Evolutionary conservation across 176 grass and related monocot species (phyloP).

Genomic region (Musa acuminata): DNA sequence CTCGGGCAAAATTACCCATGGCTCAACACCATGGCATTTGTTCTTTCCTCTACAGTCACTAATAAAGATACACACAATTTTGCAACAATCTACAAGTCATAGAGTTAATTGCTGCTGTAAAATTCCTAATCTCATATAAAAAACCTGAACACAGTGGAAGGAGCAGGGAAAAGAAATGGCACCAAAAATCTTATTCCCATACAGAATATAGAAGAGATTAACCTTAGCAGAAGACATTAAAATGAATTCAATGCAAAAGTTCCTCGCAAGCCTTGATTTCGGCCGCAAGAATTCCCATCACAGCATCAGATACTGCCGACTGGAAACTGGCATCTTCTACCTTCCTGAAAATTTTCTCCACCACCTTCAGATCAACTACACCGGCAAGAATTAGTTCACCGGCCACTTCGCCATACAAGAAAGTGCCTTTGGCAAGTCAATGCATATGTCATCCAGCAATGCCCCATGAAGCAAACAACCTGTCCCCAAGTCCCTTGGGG

Average conservation of each 20-base stretch:
- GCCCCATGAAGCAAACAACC: conserved; percentile 65
- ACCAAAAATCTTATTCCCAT: not conserved
- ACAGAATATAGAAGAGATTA: not conserved
- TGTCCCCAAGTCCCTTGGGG: conserved; percentile 43
- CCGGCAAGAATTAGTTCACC: conserved; percentile 40
- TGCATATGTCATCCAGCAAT: conserved; percentile 72
- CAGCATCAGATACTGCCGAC: conserved; percentile 28
- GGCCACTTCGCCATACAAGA: conserved; percentile 63
- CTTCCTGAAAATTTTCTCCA: conserved; percentile 59
- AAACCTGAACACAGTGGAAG: no score
- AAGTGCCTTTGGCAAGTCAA: conserved; percentile 82
- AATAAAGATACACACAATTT: no score
- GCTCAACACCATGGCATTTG: no score
- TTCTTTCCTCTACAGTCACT: no score
- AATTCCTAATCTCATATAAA: no score
- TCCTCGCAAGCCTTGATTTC: conserved; percentile 44
- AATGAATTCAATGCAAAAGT: conserved; percentile 23
- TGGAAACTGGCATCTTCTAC: conserved; percentile 52
- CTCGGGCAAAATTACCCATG: no score
- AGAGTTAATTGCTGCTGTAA: no score
- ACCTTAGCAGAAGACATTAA: not conserved
- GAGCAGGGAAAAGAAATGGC: no score
- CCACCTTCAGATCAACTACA: conserved; percentile 47
- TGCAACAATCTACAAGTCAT: no score
- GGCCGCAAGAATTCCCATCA: conserved; percentile 37